Evolutionary conservation across 2,329 filamentous ascomycete genomes (phyloP).

Genomic region (Cladosporium sp.): DNA sequence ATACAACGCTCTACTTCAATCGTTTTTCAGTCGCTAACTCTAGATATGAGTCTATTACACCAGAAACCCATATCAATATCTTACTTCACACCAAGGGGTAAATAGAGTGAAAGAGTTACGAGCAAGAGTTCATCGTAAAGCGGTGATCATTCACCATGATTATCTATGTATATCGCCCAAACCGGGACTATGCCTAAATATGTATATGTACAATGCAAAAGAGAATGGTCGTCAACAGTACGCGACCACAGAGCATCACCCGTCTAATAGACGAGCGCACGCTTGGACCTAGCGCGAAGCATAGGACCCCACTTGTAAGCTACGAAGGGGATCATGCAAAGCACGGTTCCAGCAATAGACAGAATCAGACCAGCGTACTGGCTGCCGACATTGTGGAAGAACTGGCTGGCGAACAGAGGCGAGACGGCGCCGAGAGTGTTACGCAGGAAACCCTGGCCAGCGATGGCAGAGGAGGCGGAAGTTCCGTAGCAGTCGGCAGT

Average conservation of each 20-base stretch:
- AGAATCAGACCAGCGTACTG: constrained; percentile 50
- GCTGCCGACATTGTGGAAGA: constrained; percentile 52
- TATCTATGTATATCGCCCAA: background rate
- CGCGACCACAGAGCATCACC: background rate
- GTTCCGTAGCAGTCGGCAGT: constrained; percentile 52
- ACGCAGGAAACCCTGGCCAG: constrained; percentile 50
- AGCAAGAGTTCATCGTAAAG: background rate
- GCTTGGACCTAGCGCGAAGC: constrained; percentile 38
- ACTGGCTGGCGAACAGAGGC: constrained; percentile 49
- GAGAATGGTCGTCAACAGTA: background rate
- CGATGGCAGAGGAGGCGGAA: constrained; percentile 41
- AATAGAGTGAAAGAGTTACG: too few species aligned
- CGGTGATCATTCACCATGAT: background rate
- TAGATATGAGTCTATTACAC: too few species aligned
- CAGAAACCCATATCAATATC: too few species aligned
- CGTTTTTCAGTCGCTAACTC: too few species aligned
- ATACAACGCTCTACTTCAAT: too few species aligned
- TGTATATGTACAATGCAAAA: background rate
- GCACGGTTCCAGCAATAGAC: constrained; percentile 42
- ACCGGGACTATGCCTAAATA: background rate
- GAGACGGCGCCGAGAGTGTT: constrained; percentile 52
- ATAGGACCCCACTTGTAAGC: constrained; percentile 41
- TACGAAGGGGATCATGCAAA: constrained; percentile 42
- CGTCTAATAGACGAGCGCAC: constrained; percentile 26
- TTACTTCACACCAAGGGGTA: too few species aligned